Base-by-base conservation (phyloP, 2,329 filamentous ascomycete species). In the Kalaharituber pfeilii region DNA sequence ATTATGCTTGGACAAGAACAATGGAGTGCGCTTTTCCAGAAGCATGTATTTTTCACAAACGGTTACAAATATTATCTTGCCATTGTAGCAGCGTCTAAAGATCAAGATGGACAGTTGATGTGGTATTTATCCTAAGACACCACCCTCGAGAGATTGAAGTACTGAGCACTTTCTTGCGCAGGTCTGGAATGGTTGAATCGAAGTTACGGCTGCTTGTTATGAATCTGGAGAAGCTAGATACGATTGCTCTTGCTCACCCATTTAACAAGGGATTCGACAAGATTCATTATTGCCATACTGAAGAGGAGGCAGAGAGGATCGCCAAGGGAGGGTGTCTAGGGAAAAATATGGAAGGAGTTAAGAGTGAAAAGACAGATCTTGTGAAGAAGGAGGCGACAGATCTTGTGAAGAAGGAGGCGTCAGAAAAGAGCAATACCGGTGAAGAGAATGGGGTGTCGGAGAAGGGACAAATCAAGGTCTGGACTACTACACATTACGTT, bases 51-150 rank as follows among this genome's bases (percentile, higher is more conserved):
- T 69, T 98, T 98, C 70, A 94, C 88, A 0, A 69, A 79, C 36
- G 87, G 84, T 60, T 94, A 94, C 73, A 94, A 93, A 68, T 95
- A 96, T 67, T 98, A 96, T 67, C 79, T 98, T 53, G 86, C 83
- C 52, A 82, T 98, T 54, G 82, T 88, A 50, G 80, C 86, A 15
- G 82, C 86, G 1, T 88, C 86, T 67, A 84, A 78, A 57, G 84
- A 80, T 28, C 87, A 88, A 66, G 86, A 94, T 62, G 80, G 83
- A 1, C 84, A 94, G 65, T 81, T 86, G 53, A 76, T 53, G 36
- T 62, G 60, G 60, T 60, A 22, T n/a, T n/a, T n/a, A n/a, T n/a
- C n/a, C n/a, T n/a, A n/a, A n/a, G n/a, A n/a, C n/a, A n/a, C n/a
- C n/a, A n/a, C n/a, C n/a, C n/a, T n/a, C n/a, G n/a, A n/a, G n/a